Conservation (phyloP, 345 rosid genomes). For the Pseudoturritis turrita region DNA sequence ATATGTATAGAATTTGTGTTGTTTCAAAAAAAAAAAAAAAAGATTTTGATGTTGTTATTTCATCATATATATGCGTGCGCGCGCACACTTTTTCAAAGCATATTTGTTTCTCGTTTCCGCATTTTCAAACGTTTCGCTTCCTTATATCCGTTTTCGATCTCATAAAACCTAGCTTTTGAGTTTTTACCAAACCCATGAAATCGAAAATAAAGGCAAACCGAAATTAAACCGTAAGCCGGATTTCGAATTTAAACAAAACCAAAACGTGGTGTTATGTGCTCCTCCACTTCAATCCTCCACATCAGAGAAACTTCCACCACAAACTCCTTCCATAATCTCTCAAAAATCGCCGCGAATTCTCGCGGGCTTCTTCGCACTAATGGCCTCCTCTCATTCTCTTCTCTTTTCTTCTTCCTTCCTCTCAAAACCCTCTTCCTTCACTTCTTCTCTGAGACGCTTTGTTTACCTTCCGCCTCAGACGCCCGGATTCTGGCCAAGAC, state of each 20-base stretch:
- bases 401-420: conserved; percentile 37
- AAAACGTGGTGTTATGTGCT: conserved; percentile 2
- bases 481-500: conserved; percentile 21
- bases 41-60: no score
- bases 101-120: no score
- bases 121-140: no score
- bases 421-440: conserved; percentile 35
- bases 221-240: not conserved
- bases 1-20: no score
- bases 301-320: conserved; percentile 14
- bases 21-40: no score
- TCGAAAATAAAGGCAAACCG: not conserved
- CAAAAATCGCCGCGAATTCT: conserved; percentile 1
- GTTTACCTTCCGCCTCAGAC: conserved; percentile 34
- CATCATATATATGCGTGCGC: no score
- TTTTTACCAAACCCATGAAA: no score
- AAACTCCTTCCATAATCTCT: conserved; percentile 5
- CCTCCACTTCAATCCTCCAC: conserved; percentile 14
- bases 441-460: conserved; percentile 38
- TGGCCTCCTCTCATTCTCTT: conserved; percentile 49
- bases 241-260: not conserved
- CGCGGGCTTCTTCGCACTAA: conserved; percentile 7
- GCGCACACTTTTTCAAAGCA: no score
- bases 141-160: no score
- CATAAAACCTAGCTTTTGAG: no score